A percentile compares a stretch with the other conserved stretches of the same genome.
These are phyloP conservation scores for Epicoccum nigrum DNA, from an alignment of 2,329 filamentous ascomycete species.

Conservation along the genomic window DNA sequence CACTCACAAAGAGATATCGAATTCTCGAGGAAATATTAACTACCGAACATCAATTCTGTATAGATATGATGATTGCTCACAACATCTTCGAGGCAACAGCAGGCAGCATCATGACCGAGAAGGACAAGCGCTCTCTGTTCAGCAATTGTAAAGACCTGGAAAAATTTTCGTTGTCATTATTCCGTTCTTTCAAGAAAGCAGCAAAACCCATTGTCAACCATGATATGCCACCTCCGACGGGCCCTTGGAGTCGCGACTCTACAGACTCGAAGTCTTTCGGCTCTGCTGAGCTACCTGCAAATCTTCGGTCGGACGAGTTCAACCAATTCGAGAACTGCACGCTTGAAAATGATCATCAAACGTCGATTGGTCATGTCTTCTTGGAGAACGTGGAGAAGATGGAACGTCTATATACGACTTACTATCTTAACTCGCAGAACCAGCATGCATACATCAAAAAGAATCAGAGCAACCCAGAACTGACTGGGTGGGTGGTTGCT, in stretches of 20 bases:
- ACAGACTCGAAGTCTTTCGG: constrained; percentile 25
- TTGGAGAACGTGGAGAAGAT: constrained; percentile 61
- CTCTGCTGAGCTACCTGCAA: constrained; percentile 25
- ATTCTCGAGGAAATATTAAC: constrained; percentile 91
- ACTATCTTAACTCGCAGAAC: constrained; percentile 68
- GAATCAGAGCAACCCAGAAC: constrained; percentile 60
- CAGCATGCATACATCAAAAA: constrained; percentile 67
- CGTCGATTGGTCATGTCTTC: constrained; percentile 66
- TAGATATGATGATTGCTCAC: constrained; percentile 96
- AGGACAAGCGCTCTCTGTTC: constrained; percentile 89
- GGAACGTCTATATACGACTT: constrained; percentile 69
- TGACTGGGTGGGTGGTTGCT: constrained; percentile 84
- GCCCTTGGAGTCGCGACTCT: constrained; percentile 34
- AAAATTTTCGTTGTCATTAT: constrained; percentile 79
- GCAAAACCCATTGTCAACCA: constrained; percentile 74
- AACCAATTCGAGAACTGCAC: constrained; percentile 42
- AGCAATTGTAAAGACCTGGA: constrained; percentile 92
- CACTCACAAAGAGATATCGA: constrained; percentile 77
- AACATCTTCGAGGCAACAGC: constrained; percentile 98
- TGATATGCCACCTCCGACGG: constrained; percentile 45
- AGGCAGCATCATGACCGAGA: constrained; percentile 75
- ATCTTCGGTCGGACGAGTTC: constrained; percentile 26
- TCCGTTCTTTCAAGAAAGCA: constrained; percentile 79
- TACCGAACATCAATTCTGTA: constrained; percentile 87
- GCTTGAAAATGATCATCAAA: constrained; percentile 61